phyloP scores from a whole-genome alignment of 805 yeast species.

The Teunomyces barrocoloradensis region DNA sequence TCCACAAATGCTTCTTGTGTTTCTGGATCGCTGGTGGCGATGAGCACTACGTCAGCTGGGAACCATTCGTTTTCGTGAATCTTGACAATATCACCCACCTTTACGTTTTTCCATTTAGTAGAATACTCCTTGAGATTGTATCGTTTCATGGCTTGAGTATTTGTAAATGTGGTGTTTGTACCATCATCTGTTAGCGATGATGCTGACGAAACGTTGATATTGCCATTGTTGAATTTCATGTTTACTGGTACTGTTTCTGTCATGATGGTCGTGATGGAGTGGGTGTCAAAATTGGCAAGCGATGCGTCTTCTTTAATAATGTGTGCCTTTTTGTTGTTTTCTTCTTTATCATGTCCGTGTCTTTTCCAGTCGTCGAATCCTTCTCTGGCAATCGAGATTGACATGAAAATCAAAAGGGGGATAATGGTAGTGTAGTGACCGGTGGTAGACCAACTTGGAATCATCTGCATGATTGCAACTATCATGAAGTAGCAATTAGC shows the following conservation, averaged over 20 bases:
- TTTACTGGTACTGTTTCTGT: constrained; percentile 33
- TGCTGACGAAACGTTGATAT: constrained; percentile 4
- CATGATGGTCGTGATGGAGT: constrained; percentile 36
- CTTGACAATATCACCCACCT: constrained; percentile 83
- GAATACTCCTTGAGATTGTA: constrained; percentile 33
- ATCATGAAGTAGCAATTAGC: constrained; percentile 90
- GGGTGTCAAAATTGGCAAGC: constrained; percentile 31
- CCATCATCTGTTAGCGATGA: constrained; percentile 10
- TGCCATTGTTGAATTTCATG: background rate
- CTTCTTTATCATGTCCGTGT: constrained; percentile 80
- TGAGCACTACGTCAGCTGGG: constrained; percentile 83
- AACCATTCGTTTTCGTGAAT: constrained; percentile 83
- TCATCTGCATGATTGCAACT: constrained; percentile 91
- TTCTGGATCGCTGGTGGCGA: constrained; percentile 62
- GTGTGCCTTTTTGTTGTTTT: constrained; percentile 52
- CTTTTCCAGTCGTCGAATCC: constrained; percentile 92
- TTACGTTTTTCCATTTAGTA: constrained; percentile 67
- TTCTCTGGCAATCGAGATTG: constrained; percentile 87
- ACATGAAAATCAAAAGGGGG: constrained; percentile 81
- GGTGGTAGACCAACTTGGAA: constrained; percentile 96
- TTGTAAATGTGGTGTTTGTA: constrained; percentile 11
- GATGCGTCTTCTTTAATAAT: constrained; percentile 32
- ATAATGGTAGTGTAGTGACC: constrained; percentile 93
- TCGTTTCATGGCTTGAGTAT: constrained; percentile 18
- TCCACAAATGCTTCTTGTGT: constrained; percentile 72